A percentile compares a stretch with the other conserved stretches of the same genome.
Evolutionary conservation across 1,284 basidiomycete genomes (phyloP).

Genomic region (Cutaneotrichosporon dermatis): DNA sequence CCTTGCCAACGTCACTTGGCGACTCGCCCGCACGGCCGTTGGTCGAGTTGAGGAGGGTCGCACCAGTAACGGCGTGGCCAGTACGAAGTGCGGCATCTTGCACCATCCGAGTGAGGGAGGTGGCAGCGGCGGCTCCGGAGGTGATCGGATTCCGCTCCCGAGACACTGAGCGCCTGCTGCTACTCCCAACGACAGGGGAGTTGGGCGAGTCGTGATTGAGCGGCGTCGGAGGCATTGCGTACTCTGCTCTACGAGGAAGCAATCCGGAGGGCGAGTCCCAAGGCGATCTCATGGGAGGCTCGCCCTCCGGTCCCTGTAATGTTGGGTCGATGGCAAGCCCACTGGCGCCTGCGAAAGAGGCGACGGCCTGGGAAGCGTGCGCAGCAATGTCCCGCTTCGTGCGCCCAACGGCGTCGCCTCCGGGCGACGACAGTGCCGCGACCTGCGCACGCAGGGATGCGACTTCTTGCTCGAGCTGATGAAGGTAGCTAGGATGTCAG

Average conservation of each 20-base stretch:
- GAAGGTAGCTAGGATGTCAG: constrained; percentile 40
- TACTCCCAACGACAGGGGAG: constrained; percentile 20
- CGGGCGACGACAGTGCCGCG: constrained; percentile 24
- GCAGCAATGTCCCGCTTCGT: constrained; percentile 27
- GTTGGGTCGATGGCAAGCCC: constrained; percentile 21
- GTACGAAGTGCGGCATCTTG: constrained; percentile 45
- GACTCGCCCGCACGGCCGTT: constrained; percentile 17
- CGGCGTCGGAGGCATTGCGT: constrained; percentile 24
- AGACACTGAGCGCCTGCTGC: constrained; percentile 4
- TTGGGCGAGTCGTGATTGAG: constrained; percentile 17
- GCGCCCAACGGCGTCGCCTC: constrained; percentile 21
- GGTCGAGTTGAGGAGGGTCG: constrained; percentile 22
- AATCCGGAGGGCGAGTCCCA: constrained; percentile 12
- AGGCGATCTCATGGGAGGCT: constrained; percentile 21
- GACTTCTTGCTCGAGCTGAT: constrained; percentile 49
- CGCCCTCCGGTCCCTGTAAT: constrained; percentile 22
- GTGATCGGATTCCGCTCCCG: constrained; percentile 15
- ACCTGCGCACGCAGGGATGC: constrained; percentile 44
- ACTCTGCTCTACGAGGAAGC: constrained; percentile 28
- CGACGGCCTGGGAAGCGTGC: constrained; percentile 24
- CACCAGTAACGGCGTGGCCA: constrained; percentile 38
- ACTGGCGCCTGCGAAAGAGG: constrained; percentile 15
- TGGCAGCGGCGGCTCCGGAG: constrained; percentile 25
- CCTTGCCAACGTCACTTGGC: constrained; percentile 21
- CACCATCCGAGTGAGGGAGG: constrained; percentile 45